Evolutionary conservation across 2,329 filamentous ascomycete genomes (phyloP), one percentile per base, ranked within the genome.

Genomic region (Colletotrichum horii): DNA sequence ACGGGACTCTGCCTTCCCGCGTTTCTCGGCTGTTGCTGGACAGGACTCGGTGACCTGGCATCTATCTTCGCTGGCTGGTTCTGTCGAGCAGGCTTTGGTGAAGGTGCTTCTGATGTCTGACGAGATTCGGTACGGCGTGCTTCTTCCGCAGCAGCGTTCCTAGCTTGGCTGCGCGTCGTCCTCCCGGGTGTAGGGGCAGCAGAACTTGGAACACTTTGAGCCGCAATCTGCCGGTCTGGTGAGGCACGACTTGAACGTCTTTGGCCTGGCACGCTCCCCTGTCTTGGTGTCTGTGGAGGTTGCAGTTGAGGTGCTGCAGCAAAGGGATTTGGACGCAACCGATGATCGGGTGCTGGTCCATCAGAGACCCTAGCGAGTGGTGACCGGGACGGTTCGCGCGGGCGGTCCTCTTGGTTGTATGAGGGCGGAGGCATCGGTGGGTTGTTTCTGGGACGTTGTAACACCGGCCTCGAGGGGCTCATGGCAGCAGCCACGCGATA

Each of bases 351-450:
- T 22, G 28, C 56, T 48, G 64, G 48, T 26, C 36, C 55, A 32
- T 75, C 64, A 22, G 70, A 58, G 19, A 76, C 74, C 48, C 30
- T 32, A 12, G 34, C n/a, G 36, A 69, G 34, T 6, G 74, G 74
- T 15, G 71, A 71, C n/a, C 34, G 69, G 4, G 67, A 56, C 8
- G 24, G 56, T 7, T 55, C 62, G 12, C 43, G 69, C 14, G 48
- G 26, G 36, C 4, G 28, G 55, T 71, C 32, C 12, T 26, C 9
- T 32, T 65, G 64, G 8, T 34, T 62, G 26, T 26, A 36, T 3
- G 38, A 43, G 11, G 69, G 62, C 5, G 68, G 72, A 34, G 73
- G 30, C 69, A 67, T 64, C 24, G 62, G 48, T 32, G 32, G 43
- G 34, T 70, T 52, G 15, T 32, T 19, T 32, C 26, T 38, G 11